These are phyloP conservation scores for Rhizopus delemar DNA, from an alignment of 371 early-diverging fungal species.

Conservation along the genomic window DNA sequence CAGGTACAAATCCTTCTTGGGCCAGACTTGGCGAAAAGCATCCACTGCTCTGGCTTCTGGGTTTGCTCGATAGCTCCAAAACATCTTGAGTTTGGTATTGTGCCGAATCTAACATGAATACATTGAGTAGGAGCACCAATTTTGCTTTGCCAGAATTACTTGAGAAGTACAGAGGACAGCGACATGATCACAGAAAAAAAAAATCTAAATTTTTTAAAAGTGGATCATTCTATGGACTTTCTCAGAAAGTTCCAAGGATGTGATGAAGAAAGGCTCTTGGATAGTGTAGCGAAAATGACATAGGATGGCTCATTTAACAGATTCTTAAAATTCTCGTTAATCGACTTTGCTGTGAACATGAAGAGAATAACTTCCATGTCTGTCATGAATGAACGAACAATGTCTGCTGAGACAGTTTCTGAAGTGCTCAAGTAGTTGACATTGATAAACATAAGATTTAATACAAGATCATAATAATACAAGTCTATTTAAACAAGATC, in stretches of 20 bases:
- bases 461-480: too few species aligned
- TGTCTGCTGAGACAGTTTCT: slow-evolving; percentile 10
- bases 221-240: slow-evolving; percentile 5
- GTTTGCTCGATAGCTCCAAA: too few species aligned
- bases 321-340: slow-evolving; percentile 10
- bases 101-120: slow-evolving; percentile 7
- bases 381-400: slow-evolving; percentile 15
- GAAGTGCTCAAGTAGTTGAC: slow-evolving; percentile 8
- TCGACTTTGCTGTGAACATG: slow-evolving; percentile 11
- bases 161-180: slow-evolving; percentile 6
- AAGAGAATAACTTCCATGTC: slow-evolving; percentile 5
- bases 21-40: slow-evolving; percentile 11
- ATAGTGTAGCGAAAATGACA: slow-evolving; percentile 11
- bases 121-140: slow-evolving; percentile 8
- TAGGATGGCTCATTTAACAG: slow-evolving; percentile 6
- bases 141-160: slow-evolving; percentile 10
- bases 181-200: slow-evolving; percentile 8
- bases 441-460: too few species aligned
- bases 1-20: slow-evolving; percentile 3
- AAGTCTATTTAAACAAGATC: too few species aligned
- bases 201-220: slow-evolving; percentile 7
- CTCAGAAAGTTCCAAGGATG: background rate
- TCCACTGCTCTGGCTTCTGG: slow-evolving; percentile 5
- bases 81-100: slow-evolving; percentile 3
- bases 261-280: slow-evolving; percentile 10